These are phyloP conservation scores for Podospora anserina DNA, from an alignment of 495 filamentous ascomycete genomes.

Conservation along the genomic window DNA sequence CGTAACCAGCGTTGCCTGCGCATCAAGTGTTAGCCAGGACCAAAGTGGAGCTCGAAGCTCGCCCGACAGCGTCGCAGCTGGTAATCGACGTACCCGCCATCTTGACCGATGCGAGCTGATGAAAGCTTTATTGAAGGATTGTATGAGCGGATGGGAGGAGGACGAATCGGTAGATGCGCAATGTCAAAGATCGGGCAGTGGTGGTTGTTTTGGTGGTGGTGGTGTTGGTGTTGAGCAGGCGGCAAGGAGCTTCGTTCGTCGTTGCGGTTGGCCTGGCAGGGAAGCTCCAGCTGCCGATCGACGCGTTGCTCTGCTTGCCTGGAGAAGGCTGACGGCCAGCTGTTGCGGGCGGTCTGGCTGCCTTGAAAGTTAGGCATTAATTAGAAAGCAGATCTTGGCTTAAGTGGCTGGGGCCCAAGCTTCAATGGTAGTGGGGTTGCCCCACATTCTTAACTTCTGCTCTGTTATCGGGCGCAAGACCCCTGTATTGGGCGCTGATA, in stretches of 20 bases:
- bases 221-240: slow-evolving; percentile 21
- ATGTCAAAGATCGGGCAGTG: not conserved
- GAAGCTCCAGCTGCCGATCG: slow-evolving; percentile 28
- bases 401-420: not conserved
- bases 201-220: slow-evolving; percentile 10
- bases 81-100: slow-evolving; percentile 44
- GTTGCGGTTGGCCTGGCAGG: slow-evolving; percentile 15
- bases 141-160: not conserved
- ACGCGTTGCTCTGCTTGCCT: slow-evolving; percentile 45
- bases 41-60: slow-evolving; percentile 29
- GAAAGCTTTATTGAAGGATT: slow-evolving; percentile 13
- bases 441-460: slow-evolving; percentile 10
- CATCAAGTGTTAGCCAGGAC: slow-evolving; percentile 24
- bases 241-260: slow-evolving; percentile 33
- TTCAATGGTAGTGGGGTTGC: not conserved
- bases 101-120: slow-evolving; percentile 27
- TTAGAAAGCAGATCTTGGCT: not conserved
- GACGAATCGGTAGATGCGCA: not conserved
- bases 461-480: slow-evolving; percentile 26
- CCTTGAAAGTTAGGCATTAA: slow-evolving; percentile 21
- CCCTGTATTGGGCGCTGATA: slow-evolving; percentile 31
- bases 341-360: slow-evolving; percentile 6
- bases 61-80: slow-evolving; percentile 15
- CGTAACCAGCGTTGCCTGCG: slow-evolving; percentile 90
- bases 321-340: slow-evolving; percentile 31